Base-by-base conservation (phyloP, 2,329 filamentous ascomycete species). In the Venturia aucupariae region DNA sequence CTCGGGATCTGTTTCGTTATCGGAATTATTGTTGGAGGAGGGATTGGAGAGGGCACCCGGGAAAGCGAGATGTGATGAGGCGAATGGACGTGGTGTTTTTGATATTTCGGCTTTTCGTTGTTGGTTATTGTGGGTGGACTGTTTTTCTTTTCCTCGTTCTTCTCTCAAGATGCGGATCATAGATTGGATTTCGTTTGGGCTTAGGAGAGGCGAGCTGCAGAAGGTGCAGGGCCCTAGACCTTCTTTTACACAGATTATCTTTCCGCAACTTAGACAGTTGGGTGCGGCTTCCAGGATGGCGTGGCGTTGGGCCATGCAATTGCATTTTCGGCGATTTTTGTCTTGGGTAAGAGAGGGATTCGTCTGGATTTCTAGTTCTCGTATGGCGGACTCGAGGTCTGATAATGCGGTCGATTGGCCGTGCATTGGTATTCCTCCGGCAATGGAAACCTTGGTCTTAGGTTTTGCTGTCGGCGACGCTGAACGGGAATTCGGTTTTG, bases 141-240 rank as follows among this genome's bases (percentile, higher is more conserved):
- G 92, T 71, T 87, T 89, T 77, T 97, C 93, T 65, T 88, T 85
- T 2, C 92, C 93, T 5, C 92, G 86, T 77, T 97, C 93, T 62
- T 90, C 89, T 46, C 87, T 86, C 15, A 99, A 81, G 70, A 93
- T 87, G 32, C 84, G 83, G 60, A 97, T 89, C 85, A 99, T 96
- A 41, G 84, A 85, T 70, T 95, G 88, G 11, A 96, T 85, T 64
- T 97, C 92, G 3, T 83, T 78, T 0, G 84, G 74, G 38, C 82
- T 87, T 8, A 99, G 79, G 0, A 99, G 79, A 0, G 90, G 85
- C 0, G 83, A 81, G 0, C 86, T 86, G 77, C 94, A 99, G 72
- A 90, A 97, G 0, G 93, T 97, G 75, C 94, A 99, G 0, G 93
- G 93, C 0, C 93, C 93, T 0, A 97, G 81, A 0, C 94, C 94